Evolutionary conservation across 805 yeast species (phyloP).

Genomic region (Wickerhamiella qilinensis): DNA sequence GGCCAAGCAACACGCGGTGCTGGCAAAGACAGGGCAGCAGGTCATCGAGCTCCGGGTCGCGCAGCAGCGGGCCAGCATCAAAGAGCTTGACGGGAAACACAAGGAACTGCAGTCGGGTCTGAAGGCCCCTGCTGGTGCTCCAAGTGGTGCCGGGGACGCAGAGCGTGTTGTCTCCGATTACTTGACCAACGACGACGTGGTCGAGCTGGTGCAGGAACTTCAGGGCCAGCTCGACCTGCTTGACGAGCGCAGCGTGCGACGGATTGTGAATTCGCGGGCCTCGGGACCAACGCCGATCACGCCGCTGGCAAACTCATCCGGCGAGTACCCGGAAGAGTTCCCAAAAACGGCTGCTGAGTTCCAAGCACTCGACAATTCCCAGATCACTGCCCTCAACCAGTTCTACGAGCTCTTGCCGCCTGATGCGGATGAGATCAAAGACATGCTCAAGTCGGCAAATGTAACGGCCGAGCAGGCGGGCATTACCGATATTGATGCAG

Average conservation of each 20-base stretch:
- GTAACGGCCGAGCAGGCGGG: conserved; percentile 28
- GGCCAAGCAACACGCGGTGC: conserved; percentile 45
- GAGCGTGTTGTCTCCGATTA: conserved; percentile 5
- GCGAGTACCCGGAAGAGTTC: conserved; percentile 38
- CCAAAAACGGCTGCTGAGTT: conserved; percentile 47
- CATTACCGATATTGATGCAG: conserved; percentile 22
- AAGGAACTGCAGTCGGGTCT: conserved; percentile 17
- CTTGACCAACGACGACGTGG: conserved; percentile 69
- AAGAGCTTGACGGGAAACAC: conserved; percentile 12
- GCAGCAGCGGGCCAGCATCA: conserved; percentile 26
- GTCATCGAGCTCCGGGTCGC: conserved; percentile 52
- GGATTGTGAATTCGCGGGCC: conserved; percentile 49
- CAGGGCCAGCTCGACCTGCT: conserved; percentile 67
- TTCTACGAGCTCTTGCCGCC: conserved; percentile 71
- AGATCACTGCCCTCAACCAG: conserved; percentile 39
- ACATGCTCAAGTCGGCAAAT: conserved; percentile 27
- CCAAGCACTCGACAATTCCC: conserved; percentile 27
- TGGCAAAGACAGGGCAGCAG: conserved; percentile 68
- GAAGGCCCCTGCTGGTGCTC: conserved; percentile 8
- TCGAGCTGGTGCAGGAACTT: conserved; percentile 73
- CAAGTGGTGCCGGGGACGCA: conserved; percentile 2
- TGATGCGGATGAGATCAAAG: conserved; percentile 36
- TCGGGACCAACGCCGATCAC: conserved; percentile 31
- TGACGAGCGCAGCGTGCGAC: conserved; percentile 61
- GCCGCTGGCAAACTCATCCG: conserved; percentile 65